Base-by-base conservation (phyloP, 345 rosid species). In the Lagerstroemia speciosa region DNA sequence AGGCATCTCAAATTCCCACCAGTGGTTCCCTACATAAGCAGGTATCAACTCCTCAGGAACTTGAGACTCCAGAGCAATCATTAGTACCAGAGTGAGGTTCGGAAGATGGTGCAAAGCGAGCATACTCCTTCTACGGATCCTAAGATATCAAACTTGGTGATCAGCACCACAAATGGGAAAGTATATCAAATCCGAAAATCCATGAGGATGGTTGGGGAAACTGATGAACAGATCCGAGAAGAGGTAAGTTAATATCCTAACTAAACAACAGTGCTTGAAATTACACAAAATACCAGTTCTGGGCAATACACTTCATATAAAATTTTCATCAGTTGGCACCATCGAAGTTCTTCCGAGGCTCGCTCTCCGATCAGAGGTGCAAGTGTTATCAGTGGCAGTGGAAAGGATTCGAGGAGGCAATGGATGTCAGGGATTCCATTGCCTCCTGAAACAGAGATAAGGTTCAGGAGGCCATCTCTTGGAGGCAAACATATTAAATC, bases 131-230 rank as follows among this genome's bases (percentile, higher is more conserved):
- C 83, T 60, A 69, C 83, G 53, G 87, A 79, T 69, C 76, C 85
- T 45, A 85, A 14, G n/a, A 73, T 17, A 3, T 63, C 77, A 22
- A 52, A n/a, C 61, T 32, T 43, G 26, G 12, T 32, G 63, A 34
- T 30, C 65, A 64, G 50, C 33, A 72, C 69, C 30, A 66, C 85
- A 48, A 82, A 69, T 63, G 89, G 89, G 48, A 91, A 84, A 80
- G 83, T 85, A 52, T 86, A 93, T 71, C 90, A 91, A 41, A 81
- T 91, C 55, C 81, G 93, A 77, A 91, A 88, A 81, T 94, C 98
- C 37, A 77, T 94, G 48, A 83, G 89, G 70, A 88, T 84, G 43
- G 89, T 94, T 5, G 98, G n/a, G 96, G 71, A 91, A 89, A 77
- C 79, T 94, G 65, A 89, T 91, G 48, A 87, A 79, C 77, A 93